These are phyloP conservation scores for Blepharisma japonicum DNA, from an alignment of 73 alveolate genomes.

Conservation along the genomic window DNA sequence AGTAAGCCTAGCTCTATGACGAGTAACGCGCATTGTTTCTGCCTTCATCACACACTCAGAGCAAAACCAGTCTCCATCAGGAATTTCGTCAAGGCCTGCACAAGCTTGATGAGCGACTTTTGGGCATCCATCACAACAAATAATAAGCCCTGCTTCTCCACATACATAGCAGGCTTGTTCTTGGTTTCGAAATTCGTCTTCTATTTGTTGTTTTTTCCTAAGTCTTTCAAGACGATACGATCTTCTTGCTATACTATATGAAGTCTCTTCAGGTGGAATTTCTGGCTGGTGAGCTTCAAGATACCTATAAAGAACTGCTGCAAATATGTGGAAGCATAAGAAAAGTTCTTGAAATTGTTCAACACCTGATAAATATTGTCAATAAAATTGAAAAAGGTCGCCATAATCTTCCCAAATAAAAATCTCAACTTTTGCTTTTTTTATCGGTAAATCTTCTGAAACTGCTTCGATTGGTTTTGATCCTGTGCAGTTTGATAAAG, in stretches of 20 bases:
- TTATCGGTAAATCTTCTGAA: slow-evolving; percentile 2
- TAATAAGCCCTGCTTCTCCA: slow-evolving; percentile 15
- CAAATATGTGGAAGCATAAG: slow-evolving; percentile 5
- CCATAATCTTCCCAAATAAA: slow-evolving; percentile 3
- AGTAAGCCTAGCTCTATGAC: too few species aligned
- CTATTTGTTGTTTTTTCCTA: not conserved
- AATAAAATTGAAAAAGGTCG: not conserved
- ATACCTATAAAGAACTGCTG: not conserved
- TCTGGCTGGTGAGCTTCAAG: not conserved
- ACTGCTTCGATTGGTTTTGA: not conserved
- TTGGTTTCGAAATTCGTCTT: not conserved
- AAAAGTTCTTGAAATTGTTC: slow-evolving; percentile 10
- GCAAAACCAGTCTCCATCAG: slow-evolving; percentile 26
- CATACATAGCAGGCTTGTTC: slow-evolving; percentile 9
- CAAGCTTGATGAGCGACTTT: slow-evolving; percentile 22
- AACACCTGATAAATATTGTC: not conserved
- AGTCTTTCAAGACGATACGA: slow-evolving; percentile 10
- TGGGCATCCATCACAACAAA: slow-evolving; percentile 20
- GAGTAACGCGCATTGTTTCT: slow-evolving; percentile 1
- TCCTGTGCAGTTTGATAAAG: not conserved
- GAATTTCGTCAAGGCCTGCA: not conserved
- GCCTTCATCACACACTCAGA: slow-evolving; percentile 2
- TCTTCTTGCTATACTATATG: not conserved
- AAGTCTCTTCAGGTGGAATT: not conserved
- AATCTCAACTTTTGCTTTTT: not conserved